Evolutionary conservation across 306 rosid species (phyloP), one percentile per base, ranked within the genome.

Genomic region (Rosa multiflora): DNA sequence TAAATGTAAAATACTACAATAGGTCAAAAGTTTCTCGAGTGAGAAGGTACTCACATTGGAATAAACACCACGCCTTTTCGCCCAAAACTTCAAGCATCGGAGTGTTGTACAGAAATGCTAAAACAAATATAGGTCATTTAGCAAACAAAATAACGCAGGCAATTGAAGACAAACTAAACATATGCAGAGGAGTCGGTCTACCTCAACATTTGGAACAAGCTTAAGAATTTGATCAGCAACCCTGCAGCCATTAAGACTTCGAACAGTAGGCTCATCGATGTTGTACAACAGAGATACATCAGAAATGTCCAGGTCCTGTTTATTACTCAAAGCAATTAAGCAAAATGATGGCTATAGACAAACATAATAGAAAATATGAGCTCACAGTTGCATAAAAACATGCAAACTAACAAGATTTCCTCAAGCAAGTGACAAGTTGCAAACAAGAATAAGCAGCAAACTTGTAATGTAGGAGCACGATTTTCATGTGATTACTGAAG

Each of bases 181-280:
- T 59, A 77, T 32, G 76, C 23, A 18, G 39, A 80, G 52, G 75
- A 83, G 80, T 72, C 29, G 21, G 42, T 47, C 49, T 85, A 93
- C 98, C 97, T 92, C 91, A 67, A 89, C 85, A 85, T 90, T 90
- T 62, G 98, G 98, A 83, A 94, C 96, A 71, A 92, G 96, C 81
- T 89, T 90, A 66, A 94, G 94, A 85, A 94, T 89, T 81, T 92
- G 98, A 88, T 94, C 97, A 40, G 97, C 94, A 79, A 94, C 97
- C 72, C 98, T 83, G 84, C 98, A 94, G 76, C 98, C 98, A 85
- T 94, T 94, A 77, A 94, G 94, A 86, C 98, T 92, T 83, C 98
- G 88, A 83, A 92, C 98, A 51, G 98, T 94, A 67, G 88, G 93
- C 81, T 89, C 97, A 82, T 92, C 97, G n/a, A 90, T 86, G 66